phyloP scores from a whole-genome alignment of 495 filamentous ascomycete genomes.

The Penicillium bialowiezense region DNA sequence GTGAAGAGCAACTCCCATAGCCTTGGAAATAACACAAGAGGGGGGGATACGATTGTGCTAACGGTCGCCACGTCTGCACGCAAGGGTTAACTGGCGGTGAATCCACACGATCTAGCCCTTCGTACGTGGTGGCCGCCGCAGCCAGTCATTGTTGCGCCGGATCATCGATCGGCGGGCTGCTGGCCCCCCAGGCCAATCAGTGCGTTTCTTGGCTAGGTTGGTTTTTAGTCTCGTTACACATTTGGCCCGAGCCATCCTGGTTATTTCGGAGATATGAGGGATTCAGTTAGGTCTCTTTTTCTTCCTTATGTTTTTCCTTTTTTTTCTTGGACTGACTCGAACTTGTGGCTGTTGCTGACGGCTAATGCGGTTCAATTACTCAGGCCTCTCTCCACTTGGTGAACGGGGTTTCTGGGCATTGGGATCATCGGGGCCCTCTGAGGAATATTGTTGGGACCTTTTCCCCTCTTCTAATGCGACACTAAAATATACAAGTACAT shows the following conservation, averaged over 20 bases:
- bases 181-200: slow-evolving; percentile 12
- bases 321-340: not conserved
- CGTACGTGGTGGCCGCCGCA: slow-evolving; percentile 27
- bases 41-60: too few species aligned
- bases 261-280: slow-evolving; percentile 6
- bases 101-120: slow-evolving; percentile 27
- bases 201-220: not conserved
- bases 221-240: slow-evolving; percentile 22
- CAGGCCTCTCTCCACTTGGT: not conserved
- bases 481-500: too few species aligned
- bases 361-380: slow-evolving; percentile 11
- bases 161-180: slow-evolving; percentile 32
- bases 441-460: not conserved
- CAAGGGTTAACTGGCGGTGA: slow-evolving; percentile 31
- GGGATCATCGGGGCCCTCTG: too few species aligned
- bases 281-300: not conserved
- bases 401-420: not conserved
- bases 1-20: too few species aligned
- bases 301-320: not conserved
- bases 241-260: slow-evolving; percentile 21
- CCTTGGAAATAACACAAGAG: too few species aligned
- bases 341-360: slow-evolving; percentile 2
- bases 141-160: slow-evolving; percentile 30
- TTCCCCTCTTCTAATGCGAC: not conserved
- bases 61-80: slow-evolving; percentile 27